A percentile compares a stretch with the other conserved stretches of the same genome.
These are phyloP conservation scores for Thielaviopsis euricoi DNA, from an alignment of 2,329 filamentous ascomycete species.

Conservation along the genomic window DNA sequence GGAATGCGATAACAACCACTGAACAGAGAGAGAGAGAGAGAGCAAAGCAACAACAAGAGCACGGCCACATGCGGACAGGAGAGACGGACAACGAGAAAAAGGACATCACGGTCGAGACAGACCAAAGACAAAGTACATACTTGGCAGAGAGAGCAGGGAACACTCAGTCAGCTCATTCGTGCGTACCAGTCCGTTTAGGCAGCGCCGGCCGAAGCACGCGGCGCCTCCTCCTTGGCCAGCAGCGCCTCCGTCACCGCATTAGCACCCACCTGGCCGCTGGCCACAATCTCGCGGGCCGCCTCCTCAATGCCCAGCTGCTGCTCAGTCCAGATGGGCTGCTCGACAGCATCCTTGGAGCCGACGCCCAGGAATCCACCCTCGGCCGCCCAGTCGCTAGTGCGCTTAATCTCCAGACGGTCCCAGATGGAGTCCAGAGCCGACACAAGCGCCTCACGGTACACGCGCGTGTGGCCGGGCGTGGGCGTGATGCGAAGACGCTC, in stretches of 20 bases:
- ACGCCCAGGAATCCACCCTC: constrained; percentile 92
- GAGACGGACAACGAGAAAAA: too few species aligned
- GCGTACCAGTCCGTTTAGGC: too few species aligned
- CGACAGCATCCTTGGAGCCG: constrained; percentile 48
- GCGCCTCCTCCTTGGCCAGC: constrained; percentile 3
- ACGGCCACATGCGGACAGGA: too few species aligned
- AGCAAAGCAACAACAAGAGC: too few species aligned
- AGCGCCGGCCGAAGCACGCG: not conserved
- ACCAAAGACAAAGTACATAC: too few species aligned
- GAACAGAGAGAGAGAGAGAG: too few species aligned
- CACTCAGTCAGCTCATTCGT: too few species aligned
- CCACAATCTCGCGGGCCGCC: constrained; percentile 43
- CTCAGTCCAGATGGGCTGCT: constrained; percentile 78
- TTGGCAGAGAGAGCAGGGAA: too few species aligned
- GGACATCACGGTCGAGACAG: too few species aligned
- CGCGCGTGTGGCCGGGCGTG: constrained; percentile 76
- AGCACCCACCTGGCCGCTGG: constrained; percentile 15
- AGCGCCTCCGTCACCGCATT: constrained; percentile 9
- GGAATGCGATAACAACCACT: not conserved
- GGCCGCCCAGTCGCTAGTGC: constrained; percentile 79
- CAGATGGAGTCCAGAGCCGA: constrained; percentile 75
- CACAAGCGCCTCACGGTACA: constrained; percentile 68
- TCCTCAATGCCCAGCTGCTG: constrained; percentile 66
- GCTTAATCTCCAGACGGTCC: constrained; percentile 75
- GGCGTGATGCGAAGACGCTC: constrained; percentile 92